Evolutionary conservation across 2,329 filamentous ascomycete genomes (phyloP).

Genomic region (Ampelomyces quisqualis): DNA sequence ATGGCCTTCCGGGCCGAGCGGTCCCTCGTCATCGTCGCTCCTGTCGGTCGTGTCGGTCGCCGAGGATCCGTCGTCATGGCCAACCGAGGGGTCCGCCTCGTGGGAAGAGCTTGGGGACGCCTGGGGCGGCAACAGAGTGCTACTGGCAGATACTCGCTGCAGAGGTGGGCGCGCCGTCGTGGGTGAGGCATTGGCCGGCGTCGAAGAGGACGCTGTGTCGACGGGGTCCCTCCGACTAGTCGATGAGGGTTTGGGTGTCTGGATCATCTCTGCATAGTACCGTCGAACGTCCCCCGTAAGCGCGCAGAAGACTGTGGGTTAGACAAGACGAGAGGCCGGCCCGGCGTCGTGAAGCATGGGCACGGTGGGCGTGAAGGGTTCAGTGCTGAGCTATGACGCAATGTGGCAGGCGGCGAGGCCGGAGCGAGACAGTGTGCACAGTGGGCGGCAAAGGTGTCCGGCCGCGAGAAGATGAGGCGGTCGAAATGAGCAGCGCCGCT

Average conservation of each 20-base stretch:
- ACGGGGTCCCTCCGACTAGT: slow-evolving; percentile 10
- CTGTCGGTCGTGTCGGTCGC: slow-evolving; percentile 26
- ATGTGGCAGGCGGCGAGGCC: slow-evolving; percentile 1
- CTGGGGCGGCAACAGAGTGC: slow-evolving; percentile 9
- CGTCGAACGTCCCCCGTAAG: neutral
- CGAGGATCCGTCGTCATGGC: slow-evolving; percentile 21
- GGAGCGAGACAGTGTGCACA: neutral
- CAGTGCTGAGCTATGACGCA: neutral
- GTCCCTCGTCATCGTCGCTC: slow-evolving; percentile 19
- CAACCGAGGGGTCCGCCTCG: slow-evolving; percentile 2
- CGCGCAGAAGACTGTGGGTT: too few relatives aligned
- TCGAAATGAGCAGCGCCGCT: slow-evolving; percentile 4
- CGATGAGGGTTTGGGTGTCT: slow-evolving; percentile 7
- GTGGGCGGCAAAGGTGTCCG: neutral
- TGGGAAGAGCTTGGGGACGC: slow-evolving; percentile 2
- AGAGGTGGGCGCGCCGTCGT: slow-evolving; percentile 27
- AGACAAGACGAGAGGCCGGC: too few relatives aligned
- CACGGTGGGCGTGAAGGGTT: neutral
- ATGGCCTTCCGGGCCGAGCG: neutral
- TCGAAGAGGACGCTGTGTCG: slow-evolving; percentile 9
- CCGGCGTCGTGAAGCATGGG: slow-evolving; percentile 1
- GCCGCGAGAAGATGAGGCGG: slow-evolving; percentile 3
- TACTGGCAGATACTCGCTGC: slow-evolving; percentile 29
- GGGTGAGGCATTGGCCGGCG: slow-evolving; percentile 9
- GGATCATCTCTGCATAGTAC: slow-evolving; percentile 9